Conservation (phyloP, 169 alveolate genomes). For the Sarcocystis neurona region DNA sequence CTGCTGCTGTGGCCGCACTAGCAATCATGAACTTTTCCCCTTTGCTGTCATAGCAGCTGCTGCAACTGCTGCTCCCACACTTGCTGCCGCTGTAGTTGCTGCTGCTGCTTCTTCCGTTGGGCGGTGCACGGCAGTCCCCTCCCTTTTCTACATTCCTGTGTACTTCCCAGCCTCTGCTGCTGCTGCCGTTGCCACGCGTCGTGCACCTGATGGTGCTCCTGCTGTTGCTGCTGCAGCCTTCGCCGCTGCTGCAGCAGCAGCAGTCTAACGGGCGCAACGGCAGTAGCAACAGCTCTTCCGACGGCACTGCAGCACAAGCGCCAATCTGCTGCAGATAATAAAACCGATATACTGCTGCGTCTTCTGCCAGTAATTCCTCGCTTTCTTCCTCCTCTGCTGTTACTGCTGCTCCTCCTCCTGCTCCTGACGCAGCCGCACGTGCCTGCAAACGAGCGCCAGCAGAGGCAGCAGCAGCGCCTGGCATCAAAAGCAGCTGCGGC, state of each 20-base stretch:
- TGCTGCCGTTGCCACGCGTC: slow-evolving; percentile 29
- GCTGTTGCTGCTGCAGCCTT: slow-evolving; percentile 57
- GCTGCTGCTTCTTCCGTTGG: background rate
- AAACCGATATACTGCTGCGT: background rate
- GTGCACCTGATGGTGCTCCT: slow-evolving; percentile 10
- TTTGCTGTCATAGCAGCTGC: slow-evolving; percentile 39
- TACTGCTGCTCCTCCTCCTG: slow-evolving; percentile 40
- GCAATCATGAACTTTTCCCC: slow-evolving; percentile 42
- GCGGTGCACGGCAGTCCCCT: background rate
- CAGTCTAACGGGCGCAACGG: slow-evolving; percentile 51
- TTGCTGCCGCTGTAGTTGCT: slow-evolving; percentile 44
- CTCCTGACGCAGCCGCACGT: slow-evolving; percentile 34
- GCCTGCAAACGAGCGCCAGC: slow-evolving; percentile 15
- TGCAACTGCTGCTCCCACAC: slow-evolving; percentile 30
- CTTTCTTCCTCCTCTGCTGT: slow-evolving; percentile 4
- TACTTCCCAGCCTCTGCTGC: slow-evolving; percentile 27
- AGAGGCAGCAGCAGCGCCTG: slow-evolving; percentile 51
- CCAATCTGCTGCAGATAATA: slow-evolving; percentile 31
- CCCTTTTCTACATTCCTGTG: background rate
- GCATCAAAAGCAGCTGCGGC: slow-evolving; percentile 9
- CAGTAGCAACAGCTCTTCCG: slow-evolving; percentile 51
- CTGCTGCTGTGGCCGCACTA: slow-evolving; percentile 46
- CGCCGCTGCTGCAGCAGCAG: slow-evolving; percentile 49
- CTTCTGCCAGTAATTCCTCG: slow-evolving; percentile 7
- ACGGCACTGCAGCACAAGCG: slow-evolving; percentile 3